A percentile compares a stretch with the other conserved stretches of the same genome.
phyloP scores from a whole-genome alignment of 371 early-diverging fungal genomes.

The Cokeromyces recurvatus region DNA sequence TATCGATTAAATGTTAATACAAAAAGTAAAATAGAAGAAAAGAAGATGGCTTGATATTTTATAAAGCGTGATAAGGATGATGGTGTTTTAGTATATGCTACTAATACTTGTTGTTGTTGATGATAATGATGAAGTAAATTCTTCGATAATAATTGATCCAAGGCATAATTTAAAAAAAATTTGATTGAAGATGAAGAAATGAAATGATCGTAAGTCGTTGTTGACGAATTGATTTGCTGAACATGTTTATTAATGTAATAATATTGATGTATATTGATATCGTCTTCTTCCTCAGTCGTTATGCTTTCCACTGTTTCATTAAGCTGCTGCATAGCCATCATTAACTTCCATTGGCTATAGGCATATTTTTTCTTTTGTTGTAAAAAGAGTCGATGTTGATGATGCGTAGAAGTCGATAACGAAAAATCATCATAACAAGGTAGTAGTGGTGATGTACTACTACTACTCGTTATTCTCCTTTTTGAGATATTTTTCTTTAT shows the following conservation, averaged over 20 bases:
- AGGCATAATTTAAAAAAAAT: slow-evolving; percentile 1
- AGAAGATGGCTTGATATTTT: slow-evolving; percentile 9
- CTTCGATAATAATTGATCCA: not conserved
- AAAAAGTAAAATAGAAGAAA: not conserved
- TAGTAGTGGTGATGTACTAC: too few relatives aligned
- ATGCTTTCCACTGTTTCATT: slow-evolving; percentile 8
- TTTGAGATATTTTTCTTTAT: too few relatives aligned
- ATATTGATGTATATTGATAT: not conserved
- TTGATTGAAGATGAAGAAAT: not conserved
- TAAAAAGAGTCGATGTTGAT: too few relatives aligned
- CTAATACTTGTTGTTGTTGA: too few relatives aligned
- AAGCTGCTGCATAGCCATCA: slow-evolving; percentile 12
- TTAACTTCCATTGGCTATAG: slow-evolving; percentile 12
- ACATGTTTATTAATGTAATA: not conserved
- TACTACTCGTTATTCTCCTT: too few relatives aligned
- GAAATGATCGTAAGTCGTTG: not conserved
- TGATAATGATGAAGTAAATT: too few relatives aligned
- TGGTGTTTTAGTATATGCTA: too few relatives aligned
- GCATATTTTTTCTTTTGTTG: slow-evolving; percentile 14
- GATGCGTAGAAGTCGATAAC: not conserved
- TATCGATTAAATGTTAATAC: not conserved
- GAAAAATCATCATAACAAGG: too few relatives aligned
- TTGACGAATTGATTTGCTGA: not conserved
- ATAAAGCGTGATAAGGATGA: not conserved
- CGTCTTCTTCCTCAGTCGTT: not conserved